Conservation (phyloP, 2,329 filamentous ascomycete species). For the Trichocomaceae sp. region DNA sequence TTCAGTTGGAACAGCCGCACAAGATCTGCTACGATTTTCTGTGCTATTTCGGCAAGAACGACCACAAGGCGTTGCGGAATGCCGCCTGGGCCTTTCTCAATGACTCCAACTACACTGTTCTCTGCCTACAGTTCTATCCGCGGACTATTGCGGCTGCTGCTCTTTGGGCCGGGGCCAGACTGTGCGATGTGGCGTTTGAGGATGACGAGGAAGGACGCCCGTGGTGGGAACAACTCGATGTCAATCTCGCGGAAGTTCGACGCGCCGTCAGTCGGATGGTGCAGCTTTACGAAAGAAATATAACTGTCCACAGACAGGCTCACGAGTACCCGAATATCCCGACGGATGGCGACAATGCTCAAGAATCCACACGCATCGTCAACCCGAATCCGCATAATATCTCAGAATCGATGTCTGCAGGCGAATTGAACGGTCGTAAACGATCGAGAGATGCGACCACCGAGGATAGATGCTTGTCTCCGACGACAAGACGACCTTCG, state of each 20-base stretch:
- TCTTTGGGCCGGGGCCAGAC: slow-evolving; percentile 77
- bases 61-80: slow-evolving; percentile 76
- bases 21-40: slow-evolving; percentile 76
- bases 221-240: slow-evolving; percentile 80
- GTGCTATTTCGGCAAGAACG: slow-evolving; percentile 62
- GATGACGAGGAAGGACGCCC: slow-evolving; percentile 68
- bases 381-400: slow-evolving; percentile 26
- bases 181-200: slow-evolving; percentile 63
- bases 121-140: slow-evolving; percentile 74
- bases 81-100: slow-evolving; percentile 91
- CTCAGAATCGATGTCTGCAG: slow-evolving; percentile 14
- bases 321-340: slow-evolving; percentile 38
- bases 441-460: slow-evolving; percentile 33
- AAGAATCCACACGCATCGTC: slow-evolving; percentile 33
- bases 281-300: slow-evolving; percentile 43
- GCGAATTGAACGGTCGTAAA: slow-evolving; percentile 29
- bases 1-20: slow-evolving; percentile 85
- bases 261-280: slow-evolving; percentile 71
- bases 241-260: slow-evolving; percentile 62
- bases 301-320: slow-evolving; percentile 36
- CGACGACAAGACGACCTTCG: background rate
- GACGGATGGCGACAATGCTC: slow-evolving; percentile 26
- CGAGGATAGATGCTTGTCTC: slow-evolving; percentile 6
- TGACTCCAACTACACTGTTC: slow-evolving; percentile 74
- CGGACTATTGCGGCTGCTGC: slow-evolving; percentile 77